Evolutionary conservation across 352 stramenopile genomes (phyloP).

Genomic region (Pythium chondricola): DNA sequence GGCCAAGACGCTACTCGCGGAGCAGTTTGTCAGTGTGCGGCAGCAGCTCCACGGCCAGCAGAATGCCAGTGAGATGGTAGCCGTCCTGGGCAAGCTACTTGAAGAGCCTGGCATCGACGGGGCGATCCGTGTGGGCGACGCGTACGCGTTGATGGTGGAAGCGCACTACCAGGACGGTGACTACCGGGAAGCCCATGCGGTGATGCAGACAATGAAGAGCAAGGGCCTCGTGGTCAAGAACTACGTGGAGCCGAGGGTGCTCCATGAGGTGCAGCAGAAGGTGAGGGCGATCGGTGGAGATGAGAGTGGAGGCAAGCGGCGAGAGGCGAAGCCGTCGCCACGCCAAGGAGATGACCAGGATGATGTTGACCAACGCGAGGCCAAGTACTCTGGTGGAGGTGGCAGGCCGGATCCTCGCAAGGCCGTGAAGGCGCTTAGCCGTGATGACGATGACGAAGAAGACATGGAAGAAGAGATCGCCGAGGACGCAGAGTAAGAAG

Average conservation of each 20-base stretch:
- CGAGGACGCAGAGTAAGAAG: constrained; percentile 26
- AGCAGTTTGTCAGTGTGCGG: constrained; percentile 80
- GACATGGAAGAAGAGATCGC: constrained; percentile 81
- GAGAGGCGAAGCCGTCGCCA: constrained; percentile 15
- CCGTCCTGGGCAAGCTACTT: constrained; percentile 77
- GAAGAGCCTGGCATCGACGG: constrained; percentile 79
- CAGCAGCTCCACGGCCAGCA: constrained; percentile 37
- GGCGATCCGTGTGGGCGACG: constrained; percentile 86
- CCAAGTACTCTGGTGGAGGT: constrained; percentile 11
- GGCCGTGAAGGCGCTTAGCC: constrained; percentile 9
- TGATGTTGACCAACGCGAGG: constrained; percentile 23
- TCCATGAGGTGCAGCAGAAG: constrained; percentile 68
- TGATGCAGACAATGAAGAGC: constrained; percentile 77
- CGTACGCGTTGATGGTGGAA: constrained; percentile 83
- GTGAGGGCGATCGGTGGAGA: constrained; percentile 16
- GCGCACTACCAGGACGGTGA: constrained; percentile 66
- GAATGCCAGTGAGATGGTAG: constrained; percentile 64
- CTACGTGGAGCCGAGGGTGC: constrained; percentile 65
- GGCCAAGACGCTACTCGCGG: constrained; percentile 61
- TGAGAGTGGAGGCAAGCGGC: constrained; percentile 7
- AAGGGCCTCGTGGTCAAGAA: constrained; percentile 52
- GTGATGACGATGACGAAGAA: constrained; percentile 42
- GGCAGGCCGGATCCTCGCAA: neutral
- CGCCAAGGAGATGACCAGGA: constrained; percentile 5
- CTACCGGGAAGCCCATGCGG: constrained; percentile 51